Percentiles rank a stretch among this genome's conserved stretches.
phyloP scores from a whole-genome alignment of 225 moss, liverwort and hornwort species.

The Physcomitrium patens region DNA sequence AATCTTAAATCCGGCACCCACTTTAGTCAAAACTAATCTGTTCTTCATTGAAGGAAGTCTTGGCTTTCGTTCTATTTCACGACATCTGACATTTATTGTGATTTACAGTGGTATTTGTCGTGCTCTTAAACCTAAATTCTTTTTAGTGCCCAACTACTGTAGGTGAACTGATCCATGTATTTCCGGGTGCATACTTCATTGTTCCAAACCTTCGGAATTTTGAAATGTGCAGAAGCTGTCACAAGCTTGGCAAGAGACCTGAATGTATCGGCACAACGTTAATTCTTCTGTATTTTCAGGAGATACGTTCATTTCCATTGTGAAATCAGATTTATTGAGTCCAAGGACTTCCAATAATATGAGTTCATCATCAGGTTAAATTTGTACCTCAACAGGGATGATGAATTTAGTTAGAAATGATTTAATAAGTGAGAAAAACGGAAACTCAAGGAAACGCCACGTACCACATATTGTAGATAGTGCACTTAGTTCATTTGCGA shows the following conservation, averaged over 20 bases:
- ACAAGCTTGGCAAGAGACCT: constrained; percentile 29
- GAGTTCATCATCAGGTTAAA: constrained; percentile 12
- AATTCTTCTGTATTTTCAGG: constrained; percentile 8
- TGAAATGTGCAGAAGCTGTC: constrained; percentile 36
- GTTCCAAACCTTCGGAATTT: too few relatives aligned
- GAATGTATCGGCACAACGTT: constrained; percentile 13
- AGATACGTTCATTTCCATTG: constrained; percentile 12
- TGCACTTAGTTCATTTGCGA: constrained; percentile 18
- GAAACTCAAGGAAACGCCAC: constrained; percentile 3
- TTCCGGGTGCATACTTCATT: too few relatives aligned
- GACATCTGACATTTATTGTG: not conserved
- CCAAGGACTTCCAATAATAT: constrained; percentile 25
- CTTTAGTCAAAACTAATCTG: not conserved
- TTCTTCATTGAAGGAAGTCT: not conserved
- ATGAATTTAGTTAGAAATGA: constrained; percentile 11
- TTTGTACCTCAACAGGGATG: constrained; percentile 11
- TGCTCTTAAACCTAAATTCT: constrained; percentile 7
- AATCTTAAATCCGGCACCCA: not conserved
- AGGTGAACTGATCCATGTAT: too few relatives aligned
- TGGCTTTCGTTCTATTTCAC: not conserved
- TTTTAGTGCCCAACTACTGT: too few relatives aligned
- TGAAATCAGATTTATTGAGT: constrained; percentile 10
- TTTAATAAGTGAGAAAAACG: not conserved
- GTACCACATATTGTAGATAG: constrained; percentile 19
- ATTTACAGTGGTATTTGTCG: not conserved